Percentiles rank a stretch among this genome's conserved stretches.
Evolutionary conservation across 2,329 filamentous ascomycete species (phyloP).

Genomic region (Penicillium thymicola): DNA sequence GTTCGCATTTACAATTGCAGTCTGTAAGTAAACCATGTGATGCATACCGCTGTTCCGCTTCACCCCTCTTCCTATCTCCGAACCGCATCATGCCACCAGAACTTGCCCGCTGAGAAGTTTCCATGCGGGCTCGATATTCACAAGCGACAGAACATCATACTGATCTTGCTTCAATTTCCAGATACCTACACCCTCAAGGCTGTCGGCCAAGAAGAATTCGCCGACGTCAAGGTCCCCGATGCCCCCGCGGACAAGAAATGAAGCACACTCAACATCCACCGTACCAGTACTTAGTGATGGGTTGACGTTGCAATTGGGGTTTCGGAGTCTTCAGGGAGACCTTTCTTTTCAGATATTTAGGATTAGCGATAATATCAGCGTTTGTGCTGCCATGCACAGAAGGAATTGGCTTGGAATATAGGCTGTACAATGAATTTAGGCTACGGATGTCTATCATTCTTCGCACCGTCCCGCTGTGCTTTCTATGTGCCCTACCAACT

Average conservation of each 20-base stretch:
- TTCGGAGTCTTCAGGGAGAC: conserved; percentile 23
- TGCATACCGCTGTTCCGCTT: background rate
- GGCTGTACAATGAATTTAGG: conserved; percentile 13
- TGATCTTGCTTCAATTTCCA: conserved; percentile 31
- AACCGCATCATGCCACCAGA: conserved; percentile 6
- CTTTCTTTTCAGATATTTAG: conserved; percentile 13
- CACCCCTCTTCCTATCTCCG: background rate
- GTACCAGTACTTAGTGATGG: conserved; percentile 1
- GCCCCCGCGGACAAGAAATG: conserved; percentile 49
- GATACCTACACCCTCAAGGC: conserved; percentile 73
- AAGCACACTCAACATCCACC: background rate
- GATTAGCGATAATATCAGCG: conserved; percentile 15
- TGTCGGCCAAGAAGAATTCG: conserved; percentile 94
- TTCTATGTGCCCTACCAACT: background rate
- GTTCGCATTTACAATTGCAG: conserved; percentile 69
- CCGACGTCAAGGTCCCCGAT: conserved; percentile 87
- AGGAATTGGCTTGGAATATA: conserved; percentile 9
- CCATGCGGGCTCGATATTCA: background rate
- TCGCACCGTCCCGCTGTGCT: background rate
- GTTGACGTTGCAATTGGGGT: conserved; percentile 8
- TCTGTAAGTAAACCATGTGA: conserved; percentile 64
- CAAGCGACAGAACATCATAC: background rate
- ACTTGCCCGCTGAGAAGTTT: background rate
- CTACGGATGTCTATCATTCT: conserved; percentile 10
- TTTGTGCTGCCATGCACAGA: conserved; percentile 18